Base-by-base conservation (phyloP, 306 rosid species). In the Rosa rugosa region DNA sequence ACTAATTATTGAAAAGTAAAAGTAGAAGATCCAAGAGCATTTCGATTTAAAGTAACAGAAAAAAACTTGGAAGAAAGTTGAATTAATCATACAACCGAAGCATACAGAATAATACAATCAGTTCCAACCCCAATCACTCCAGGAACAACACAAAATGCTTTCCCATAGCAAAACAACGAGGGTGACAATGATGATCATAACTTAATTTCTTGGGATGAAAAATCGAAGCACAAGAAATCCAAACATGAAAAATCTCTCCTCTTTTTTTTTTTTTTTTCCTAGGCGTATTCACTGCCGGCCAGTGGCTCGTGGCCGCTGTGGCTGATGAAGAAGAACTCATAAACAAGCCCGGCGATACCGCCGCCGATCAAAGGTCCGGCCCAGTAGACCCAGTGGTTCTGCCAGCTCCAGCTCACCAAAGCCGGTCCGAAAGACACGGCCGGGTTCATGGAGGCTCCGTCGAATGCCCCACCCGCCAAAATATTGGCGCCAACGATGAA, bases 371-470 rank as follows among this genome's bases (percentile, higher is more conserved):
- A 88, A 2, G 98, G 98, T 18, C 98, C 98, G 9, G 66, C 90
- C 98, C 98, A 94, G 86, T 92, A 94, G 68, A 94, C 82, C 98
- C 97, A 94, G 77, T 94, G 91, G 86, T 84, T 70, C 7, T 0
- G 0, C 98, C 97, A 94, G 79, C 44, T 85, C 98, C 98, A 92
- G 86, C 94, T 85, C 38, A 90, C 93, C 10, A 94, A 47, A 0
- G 98, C 91, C 0, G 98, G 98, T 17, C 98, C 97, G 57, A 94
- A 94, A 1, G 98, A 77, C 3, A 94, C 97, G 0, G 97, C 97
- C 0, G 97, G 98, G 94, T 94, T 94, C 97, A 94, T 94, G 44
- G 97, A 89, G 31, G 94, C 98, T 17, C 98, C 97, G 20, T 79
- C 83, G 62, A 94, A 94, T 0, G 98, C 91, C 22, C 98, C 98